Base-by-base conservation (phyloP, 2,329 filamentous ascomycete genomes). In the Magnaporthiopsis rhizophila region DNA sequence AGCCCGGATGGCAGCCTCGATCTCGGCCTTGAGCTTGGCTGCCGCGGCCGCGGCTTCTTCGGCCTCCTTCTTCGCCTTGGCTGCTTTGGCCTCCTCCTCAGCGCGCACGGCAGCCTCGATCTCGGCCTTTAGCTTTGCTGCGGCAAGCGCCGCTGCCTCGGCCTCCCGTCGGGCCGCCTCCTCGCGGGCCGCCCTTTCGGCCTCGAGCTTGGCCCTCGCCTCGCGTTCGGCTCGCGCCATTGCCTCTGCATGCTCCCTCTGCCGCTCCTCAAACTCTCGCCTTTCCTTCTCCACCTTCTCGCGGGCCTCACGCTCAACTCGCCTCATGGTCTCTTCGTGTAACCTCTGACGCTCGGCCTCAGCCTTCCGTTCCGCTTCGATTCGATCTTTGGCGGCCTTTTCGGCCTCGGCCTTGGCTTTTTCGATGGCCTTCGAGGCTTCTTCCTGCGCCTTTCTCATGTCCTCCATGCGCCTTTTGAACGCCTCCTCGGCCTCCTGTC, bases 141-240 rank as follows among this genome's bases (percentile, higher is more conserved):
- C 68, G 38, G 66, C 66, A n/a, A 69, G 74, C 21, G 81, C 79
- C 57, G 80, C 79, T 30, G 81, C 79, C 66, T 86, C 81, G 12
- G 82, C 83, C 1, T 78, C 75, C 30, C 69, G 76, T 67, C 77
- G 79, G 66, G 68, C 70, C 67, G 68, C 69, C 65, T 77, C 74
- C 58, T 81, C 80, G 21, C 78, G 80, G 30, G 77, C 70, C 65
- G 80, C 77, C 45, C n/a, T 53, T 24, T 53, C 45, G 18, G 45
- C 45, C 45, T 53, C 18, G 18, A 53, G 18, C 45, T 53, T 53
- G 18, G 45, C 45, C 45, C 45, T 53, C 2, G n/a, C 18, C n/a
- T 53, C 45, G 3, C n/a, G 18, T 53, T 53, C 45, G 6, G n/a
- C n/a, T 11, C 45, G 13, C 21, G 45, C 45, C 45, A 21, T 53